Base-by-base conservation (phyloP, 2,329 filamentous ascomycete genomes). In the Davidsoniella virescens region DNA sequence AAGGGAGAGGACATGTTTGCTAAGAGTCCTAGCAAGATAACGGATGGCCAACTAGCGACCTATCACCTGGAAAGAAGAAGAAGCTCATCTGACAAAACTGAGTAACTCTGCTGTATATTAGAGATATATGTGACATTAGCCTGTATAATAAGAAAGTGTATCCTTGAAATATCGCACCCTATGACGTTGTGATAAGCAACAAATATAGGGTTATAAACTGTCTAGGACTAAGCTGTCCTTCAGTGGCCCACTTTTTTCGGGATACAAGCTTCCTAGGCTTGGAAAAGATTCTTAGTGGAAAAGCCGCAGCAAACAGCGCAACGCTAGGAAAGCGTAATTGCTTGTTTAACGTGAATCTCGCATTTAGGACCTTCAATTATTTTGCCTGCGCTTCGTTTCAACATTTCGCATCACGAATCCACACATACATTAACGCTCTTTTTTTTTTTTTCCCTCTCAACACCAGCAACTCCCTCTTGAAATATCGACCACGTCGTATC, bases 1-100 rank as follows among this genome's bases (percentile, higher is more conserved):
- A 87, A 80, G 62, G 88, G 92, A 0, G 84, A 94, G 60, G 92
- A 98, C 65, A 65, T 78, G 51, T 75, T 94, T 64, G 86, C 94
- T 2, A 79, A 77, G 57, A 85, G 84, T 55, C 92, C 92, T 0
- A 80, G 80, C 47, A 63, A 63, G 55, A 70, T 94, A 55, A 84
- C 73, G 0, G 66, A 76, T 52, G 73, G 75, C 46, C 67, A 73
- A 56, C 61, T 74, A 49, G 60, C 58, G 47, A 69, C 67, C 0
- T 76, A 75, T 54, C 68, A 73, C 9, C 55, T 75, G 38, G 59
- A 62, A 42, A 54, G 65, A 5, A 20, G 40, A 17, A 36, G 41
- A 42, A n/a, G 16, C 44, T 18, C 18, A 41, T 16, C 9, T 41
- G 14, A 8, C 14, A 40, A 20, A 18, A 48, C 14, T 40, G 29